These are phyloP conservation scores for Darksidea phi DNA, from an alignment of 495 filamentous ascomycete species.

Conservation along the genomic window DNA sequence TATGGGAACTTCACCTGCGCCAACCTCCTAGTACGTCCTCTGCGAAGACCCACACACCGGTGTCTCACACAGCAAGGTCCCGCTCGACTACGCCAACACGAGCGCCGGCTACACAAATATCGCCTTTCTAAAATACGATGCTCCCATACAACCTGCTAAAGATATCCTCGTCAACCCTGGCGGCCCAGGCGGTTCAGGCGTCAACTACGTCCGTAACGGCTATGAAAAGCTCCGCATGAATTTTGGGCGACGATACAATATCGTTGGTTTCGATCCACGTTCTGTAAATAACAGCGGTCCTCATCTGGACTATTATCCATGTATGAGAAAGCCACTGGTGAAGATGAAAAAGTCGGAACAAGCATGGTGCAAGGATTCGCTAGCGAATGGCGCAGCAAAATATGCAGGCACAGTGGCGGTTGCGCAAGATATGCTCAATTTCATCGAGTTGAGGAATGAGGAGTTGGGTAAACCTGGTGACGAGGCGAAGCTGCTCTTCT, in stretches of 20 bases:
- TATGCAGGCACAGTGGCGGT: conserved; percentile 51
- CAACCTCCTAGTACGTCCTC: conserved; percentile 25
- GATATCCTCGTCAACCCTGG: conserved; percentile 48
- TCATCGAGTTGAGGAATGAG: no score
- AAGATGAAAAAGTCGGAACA: conserved; percentile 36
- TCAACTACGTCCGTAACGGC: conserved; percentile 44
- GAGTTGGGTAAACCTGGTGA: no score
- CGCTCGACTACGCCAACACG: conserved; percentile 46
- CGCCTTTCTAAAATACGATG: conserved; percentile 39
- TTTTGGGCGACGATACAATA: conserved; percentile 2
- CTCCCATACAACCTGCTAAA: conserved; percentile 42
- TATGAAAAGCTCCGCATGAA: conserved; percentile 11
- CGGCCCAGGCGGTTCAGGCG: conserved; percentile 50
- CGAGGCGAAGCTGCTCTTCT: conserved; percentile 36
- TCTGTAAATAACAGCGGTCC: conserved; percentile 23
- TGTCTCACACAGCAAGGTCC: conserved; percentile 36
- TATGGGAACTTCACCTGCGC: conserved; percentile 42
- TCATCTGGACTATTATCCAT: neutral
- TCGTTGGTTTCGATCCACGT: conserved; percentile 35
- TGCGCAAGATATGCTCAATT: conserved; percentile 43
- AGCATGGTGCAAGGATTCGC: conserved; percentile 30
- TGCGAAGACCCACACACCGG: no score
- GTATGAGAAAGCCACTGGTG: conserved; percentile 25
- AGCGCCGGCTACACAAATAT: conserved; percentile 36
- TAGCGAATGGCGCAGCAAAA: conserved; percentile 38